These are phyloP conservation scores for Nitzschia putrida DNA, from an alignment of 108 stramenopile genomes.

Conservation along the genomic window DNA sequence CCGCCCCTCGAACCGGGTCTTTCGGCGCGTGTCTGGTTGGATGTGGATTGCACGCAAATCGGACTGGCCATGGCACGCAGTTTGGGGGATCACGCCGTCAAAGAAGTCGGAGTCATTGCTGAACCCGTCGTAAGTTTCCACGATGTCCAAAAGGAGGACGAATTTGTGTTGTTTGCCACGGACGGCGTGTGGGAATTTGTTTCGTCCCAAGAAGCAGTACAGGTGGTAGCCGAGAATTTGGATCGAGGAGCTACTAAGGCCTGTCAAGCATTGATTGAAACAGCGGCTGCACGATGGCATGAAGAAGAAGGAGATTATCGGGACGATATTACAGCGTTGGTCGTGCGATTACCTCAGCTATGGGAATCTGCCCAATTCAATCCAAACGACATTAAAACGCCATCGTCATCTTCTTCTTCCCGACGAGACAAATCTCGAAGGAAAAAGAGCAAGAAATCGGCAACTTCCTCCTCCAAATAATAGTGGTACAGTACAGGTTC, in stretches of 20 bases:
- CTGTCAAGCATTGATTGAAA: slow-evolving; percentile 85
- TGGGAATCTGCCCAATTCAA: slow-evolving; percentile 35
- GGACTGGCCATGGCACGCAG: slow-evolving; percentile 94
- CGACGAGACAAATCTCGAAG: not conserved
- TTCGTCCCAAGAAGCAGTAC: slow-evolving; percentile 68
- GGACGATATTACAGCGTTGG: slow-evolving; percentile 94
- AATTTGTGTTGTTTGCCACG: slow-evolving; percentile 87
- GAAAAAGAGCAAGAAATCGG: not conserved
- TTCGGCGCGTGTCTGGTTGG: slow-evolving; percentile 90
- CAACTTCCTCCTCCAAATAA: no score
- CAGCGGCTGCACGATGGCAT: slow-evolving; percentile 87
- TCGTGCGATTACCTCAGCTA: slow-evolving; percentile 68
- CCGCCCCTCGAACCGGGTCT: slow-evolving; percentile 90
- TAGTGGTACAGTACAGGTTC: no score
- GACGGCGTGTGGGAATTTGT: slow-evolving; percentile 99
- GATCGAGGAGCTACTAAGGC: slow-evolving; percentile 67
- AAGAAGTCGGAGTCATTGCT: slow-evolving; percentile 88
- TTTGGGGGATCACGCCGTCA: slow-evolving; percentile 95
- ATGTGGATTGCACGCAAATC: slow-evolving; percentile 86
- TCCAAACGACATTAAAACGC: not conserved
- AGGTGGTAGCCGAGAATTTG: slow-evolving; percentile 63
- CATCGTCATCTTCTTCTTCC: no score
- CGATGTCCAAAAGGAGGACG: slow-evolving; percentile 56
- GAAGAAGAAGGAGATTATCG: slow-evolving; percentile 96
- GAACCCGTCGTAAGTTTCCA: slow-evolving; percentile 85